Evolutionary conservation across 75 land plant genomes (phyloP), one percentile per base, ranked within the genome.

Genomic region (Pinus tabuliformis): DNA sequence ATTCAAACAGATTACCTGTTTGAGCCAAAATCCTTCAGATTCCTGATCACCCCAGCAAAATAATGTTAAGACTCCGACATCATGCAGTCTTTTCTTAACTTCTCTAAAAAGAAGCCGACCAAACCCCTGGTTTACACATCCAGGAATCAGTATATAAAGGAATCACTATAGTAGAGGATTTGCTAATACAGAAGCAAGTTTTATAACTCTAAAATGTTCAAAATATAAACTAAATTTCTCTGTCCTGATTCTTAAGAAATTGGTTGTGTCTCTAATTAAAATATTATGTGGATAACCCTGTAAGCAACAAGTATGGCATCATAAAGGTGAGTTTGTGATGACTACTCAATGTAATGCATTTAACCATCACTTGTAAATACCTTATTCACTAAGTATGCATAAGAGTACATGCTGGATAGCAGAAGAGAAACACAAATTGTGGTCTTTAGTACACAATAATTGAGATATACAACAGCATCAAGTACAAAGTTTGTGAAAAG

Each of bases 1-100:
- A 77, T 28, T 77, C 58, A 77, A 59, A 36, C 62, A 59, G 24
- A 13, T 30, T 82, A 89, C 95, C 96, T 93, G 93, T 65, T 91
- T 89, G n/a, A 75, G 74, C 96, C 96, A 93, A 88, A 93, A 93
- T 37, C 80, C 83, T 84, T 91, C 92, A 72, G 96, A 93, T 76
- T 86, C 94, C 56, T 80, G 62, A 76, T 93, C 96, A 57, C 86
- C 96, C 96, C 96, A 93, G 72, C 96, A 93, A 76, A 86, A 84
- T 59, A 93, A 75, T 58, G 86, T 84, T 61, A 82, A 70, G 57
- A 93, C 84, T 60, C 96, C 96, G n/a, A 91, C 92, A 83, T 73
- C 84, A 18, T 80, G 85, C 70, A 93, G 81, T 78, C 96, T 89
- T 58, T 75, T 88, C 58, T 77, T 83, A 60, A 91, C 71, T 73